These are phyloP conservation scores for Vaccinium corymbosum DNA, from an alignment of 148 eudicot species.

Conservation along the genomic window DNA sequence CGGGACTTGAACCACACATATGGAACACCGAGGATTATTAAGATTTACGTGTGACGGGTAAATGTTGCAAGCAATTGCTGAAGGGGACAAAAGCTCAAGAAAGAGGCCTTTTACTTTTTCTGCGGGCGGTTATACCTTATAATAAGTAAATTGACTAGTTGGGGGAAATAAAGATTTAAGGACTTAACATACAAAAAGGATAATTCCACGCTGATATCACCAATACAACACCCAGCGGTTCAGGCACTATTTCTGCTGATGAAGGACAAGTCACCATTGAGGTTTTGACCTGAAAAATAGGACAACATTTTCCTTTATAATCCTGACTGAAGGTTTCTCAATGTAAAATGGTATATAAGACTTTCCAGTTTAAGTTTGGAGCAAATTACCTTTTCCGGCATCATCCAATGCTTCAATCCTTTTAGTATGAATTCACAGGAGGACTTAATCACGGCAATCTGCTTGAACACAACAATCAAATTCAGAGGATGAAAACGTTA, in stretches of 20 bases:
- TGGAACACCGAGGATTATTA: not conserved
- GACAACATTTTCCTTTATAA: not conserved
- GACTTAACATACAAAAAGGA: slow-evolving; percentile 66
- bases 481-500: not conserved
- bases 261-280: slow-evolving; percentile 38
- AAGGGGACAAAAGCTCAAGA: too few species aligned
- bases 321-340: not conserved
- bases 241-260: slow-evolving; percentile 58
- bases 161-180: not conserved
- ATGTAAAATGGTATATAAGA: not conserved
- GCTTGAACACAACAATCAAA: slow-evolving; percentile 9
- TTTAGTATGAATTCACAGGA: slow-evolving; percentile 37
- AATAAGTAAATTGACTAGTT: too few species aligned
- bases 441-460: slow-evolving; percentile 33
- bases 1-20: not conserved
- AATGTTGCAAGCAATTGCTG: too few species aligned
- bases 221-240: slow-evolving; percentile 59
- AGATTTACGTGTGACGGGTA: too few species aligned
- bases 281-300: slow-evolving; percentile 35
- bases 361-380: not conserved
- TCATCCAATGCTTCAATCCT: slow-evolving; percentile 48
- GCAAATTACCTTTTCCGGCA: slow-evolving; percentile 42
- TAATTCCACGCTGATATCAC: slow-evolving; percentile 81
- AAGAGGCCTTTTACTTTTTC: too few species aligned
- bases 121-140: too few species aligned